Percentiles rank a stretch among this genome's conserved stretches.
Conservation (phyloP, 2,329 filamentous ascomycete genomes). For the Mycogone perniciosa region DNA sequence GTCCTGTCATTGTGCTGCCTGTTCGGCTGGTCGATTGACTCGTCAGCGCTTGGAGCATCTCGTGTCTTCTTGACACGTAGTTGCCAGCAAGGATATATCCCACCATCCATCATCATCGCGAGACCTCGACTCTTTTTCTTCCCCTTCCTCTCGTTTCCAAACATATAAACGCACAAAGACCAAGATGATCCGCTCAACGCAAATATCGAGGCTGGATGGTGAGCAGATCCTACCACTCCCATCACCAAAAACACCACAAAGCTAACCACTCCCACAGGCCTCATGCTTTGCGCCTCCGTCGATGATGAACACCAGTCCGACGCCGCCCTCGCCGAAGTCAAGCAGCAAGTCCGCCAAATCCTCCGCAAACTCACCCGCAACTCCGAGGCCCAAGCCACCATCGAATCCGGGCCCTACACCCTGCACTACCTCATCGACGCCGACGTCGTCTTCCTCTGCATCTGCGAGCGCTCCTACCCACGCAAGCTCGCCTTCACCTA, state of each 20-base stretch:
- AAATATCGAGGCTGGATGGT: slow-evolving; percentile 93
- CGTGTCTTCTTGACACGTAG: slow-evolving; percentile 18
- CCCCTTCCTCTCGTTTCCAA: neutral
- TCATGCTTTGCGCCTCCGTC: slow-evolving; percentile 90
- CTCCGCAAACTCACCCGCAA: slow-evolving; percentile 83
- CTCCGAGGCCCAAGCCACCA: slow-evolving; percentile 83
- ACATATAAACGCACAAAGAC: neutral
- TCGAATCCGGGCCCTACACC: slow-evolving; percentile 76
- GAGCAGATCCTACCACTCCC: slow-evolving; percentile 14
- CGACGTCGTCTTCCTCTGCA: slow-evolving; percentile 84
- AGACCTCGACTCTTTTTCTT: slow-evolving; percentile 8
- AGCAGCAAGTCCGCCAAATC: slow-evolving; percentile 84
- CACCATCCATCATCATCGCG: slow-evolving; percentile 3
- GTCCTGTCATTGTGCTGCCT: neutral
- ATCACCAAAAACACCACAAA: neutral
- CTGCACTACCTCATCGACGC: slow-evolving; percentile 85
- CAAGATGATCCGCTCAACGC: slow-evolving; percentile 81
- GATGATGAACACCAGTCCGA: slow-evolving; percentile 76
- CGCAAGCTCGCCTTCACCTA: slow-evolving; percentile 98
- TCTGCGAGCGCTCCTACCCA: slow-evolving; percentile 89
- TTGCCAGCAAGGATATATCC: slow-evolving; percentile 8
- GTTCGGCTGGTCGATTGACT: neutral
- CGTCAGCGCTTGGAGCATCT: neutral
- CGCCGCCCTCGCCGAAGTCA: slow-evolving; percentile 75
- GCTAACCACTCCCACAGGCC: slow-evolving; percentile 49